Evolutionary conservation across 768 basidiomycete genomes (phyloP), one percentile per base, ranked within the genome.

Genomic region (Lenzites betulinus): DNA sequence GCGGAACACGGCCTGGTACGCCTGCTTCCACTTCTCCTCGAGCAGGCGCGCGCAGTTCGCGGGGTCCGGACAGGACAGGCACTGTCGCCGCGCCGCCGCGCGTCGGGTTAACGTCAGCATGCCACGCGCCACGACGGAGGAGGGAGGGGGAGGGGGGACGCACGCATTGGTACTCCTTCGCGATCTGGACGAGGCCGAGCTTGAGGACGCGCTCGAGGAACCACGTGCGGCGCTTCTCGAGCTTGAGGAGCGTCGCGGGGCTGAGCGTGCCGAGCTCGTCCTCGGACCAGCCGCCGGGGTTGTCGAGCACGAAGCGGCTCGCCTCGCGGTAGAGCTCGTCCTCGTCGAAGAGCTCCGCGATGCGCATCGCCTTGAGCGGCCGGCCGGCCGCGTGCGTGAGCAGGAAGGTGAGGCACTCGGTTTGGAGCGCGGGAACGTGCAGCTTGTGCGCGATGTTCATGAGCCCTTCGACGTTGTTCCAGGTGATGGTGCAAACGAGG

Each of bases 131-230:
- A n/a, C n/a, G n/a, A n/a, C n/a, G 4, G 18, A 9, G 20, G 15
- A 9, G n/a, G 26, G 13, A 42, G 44, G 23, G 7, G 30, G 4
- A 12, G 28, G 50, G 22, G n/a, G 47, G 6, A 76, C 85, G 64
- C 70, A 94, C 93, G 70, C 95, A 97, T 84, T 92, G 89, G 68
- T 97, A 97, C 68, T 97, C 95, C 72, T 95, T 95, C n/a, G 91
- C 85, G 23, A 96, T 81, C 63, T 88, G 84, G 0, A 90, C 90
- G 41, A 93, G 78, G 1, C 93, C 93, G 11, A 98, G 84, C 71
- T 97, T 97, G 63, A 97, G 79, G 16, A 98, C 90, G 20, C 95
- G 86, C 71, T 98, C 95, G 20, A 97, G 82, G 75, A 97, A 97
- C 95, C 95, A 97, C 54, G 88, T 95, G 58, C 95, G 84, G 36